Evolutionary conservation across 1,284 basidiomycete species (phyloP), one percentile per base, ranked within the genome.

Genomic region (Abortiporus biennis): DNA sequence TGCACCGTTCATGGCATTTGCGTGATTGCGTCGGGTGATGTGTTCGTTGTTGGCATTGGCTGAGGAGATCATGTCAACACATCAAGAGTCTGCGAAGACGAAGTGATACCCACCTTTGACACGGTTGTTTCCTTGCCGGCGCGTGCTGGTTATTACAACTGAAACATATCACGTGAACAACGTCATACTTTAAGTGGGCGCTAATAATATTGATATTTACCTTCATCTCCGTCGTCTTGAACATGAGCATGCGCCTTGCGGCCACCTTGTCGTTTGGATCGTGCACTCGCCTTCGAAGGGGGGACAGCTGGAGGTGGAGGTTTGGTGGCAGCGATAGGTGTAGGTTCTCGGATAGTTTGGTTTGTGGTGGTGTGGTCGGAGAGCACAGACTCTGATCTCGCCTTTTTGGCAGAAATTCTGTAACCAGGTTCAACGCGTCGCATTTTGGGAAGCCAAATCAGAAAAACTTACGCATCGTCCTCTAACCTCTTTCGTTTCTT

Each of bases 401-500:
- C 81, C 36, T 82, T 76, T 61, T 85, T 85, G 56, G 76, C 74
- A 36, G 72, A 63, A 41, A 58, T 59, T 39, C 83, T 85, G 53
- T 38, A 44, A 35, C 46, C 27, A 27, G 27, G 22, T 20, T n/a
- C 8, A 29, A 29, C 27, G 27, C 27, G 8, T 29, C 32, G 46
- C 8, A 24, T 35, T n/a, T n/a, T n/a, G n/a, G 19, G 36, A 46
- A 52, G 41, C 48, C 9, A 40, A 42, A 46, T 36, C 19, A 40
- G 34, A n/a, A 32, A 22, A 27, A 71, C 80, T 63, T 52, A 86
- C 85, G 56, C 59, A 51, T 87, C 84, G 41, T 85, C 84, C 27
- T 84, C 82, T 30, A 63, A 64, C 38, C 84, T 74, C 59, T 86
- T 89, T 58, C 85, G 75, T 62, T 88, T 89, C 65, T 76, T 86